These are phyloP conservation scores for Epichloe gansuensis DNA, from an alignment of 2,329 filamentous ascomycete genomes.

Conservation along the genomic window DNA sequence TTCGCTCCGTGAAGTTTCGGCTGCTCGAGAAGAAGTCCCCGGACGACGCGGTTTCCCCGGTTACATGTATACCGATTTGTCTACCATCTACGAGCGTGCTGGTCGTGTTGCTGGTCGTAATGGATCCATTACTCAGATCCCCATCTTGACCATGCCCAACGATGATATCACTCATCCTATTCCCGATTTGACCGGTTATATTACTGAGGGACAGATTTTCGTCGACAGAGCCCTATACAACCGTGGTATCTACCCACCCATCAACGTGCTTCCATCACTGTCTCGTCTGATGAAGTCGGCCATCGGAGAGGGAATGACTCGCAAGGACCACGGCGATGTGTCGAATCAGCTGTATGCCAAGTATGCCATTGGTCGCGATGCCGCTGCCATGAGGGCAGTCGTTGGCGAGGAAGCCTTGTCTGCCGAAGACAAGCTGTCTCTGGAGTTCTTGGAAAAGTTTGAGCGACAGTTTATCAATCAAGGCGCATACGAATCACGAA, in stretches of 20 bases:
- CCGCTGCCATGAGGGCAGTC: constrained; percentile 97
- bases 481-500: constrained; percentile 81
- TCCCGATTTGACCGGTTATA: constrained; percentile 96
- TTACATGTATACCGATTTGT: constrained; percentile 99
- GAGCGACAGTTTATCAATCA: constrained; percentile 91
- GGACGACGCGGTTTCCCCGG: constrained; percentile 98
- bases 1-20: constrained; percentile 95
- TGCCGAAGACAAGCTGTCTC: constrained; percentile 88
- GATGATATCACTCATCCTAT: constrained; percentile 99
- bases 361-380: constrained; percentile 97
- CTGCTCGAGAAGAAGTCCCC: constrained; percentile 94
- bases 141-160: constrained; percentile 98
- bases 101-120: constrained; percentile 95
- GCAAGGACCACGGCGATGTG: constrained; percentile 93
- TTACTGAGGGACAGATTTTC: constrained; percentile 98
- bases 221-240: constrained; percentile 88
- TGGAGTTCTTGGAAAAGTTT: constrained; percentile 98
- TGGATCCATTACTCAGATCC: constrained; percentile 97
- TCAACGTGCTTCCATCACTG: constrained; percentile 94
- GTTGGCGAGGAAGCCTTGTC: constrained; percentile 96
- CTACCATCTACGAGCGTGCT: constrained; percentile 97
- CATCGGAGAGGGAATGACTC: constrained; percentile 93
- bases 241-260: constrained; percentile 95
- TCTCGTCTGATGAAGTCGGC: constrained; percentile 99
- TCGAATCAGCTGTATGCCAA: constrained; percentile 99